Base-by-base conservation (phyloP, 2,329 filamentous ascomycete genomes). In the Beauveria bassiana region DNA sequence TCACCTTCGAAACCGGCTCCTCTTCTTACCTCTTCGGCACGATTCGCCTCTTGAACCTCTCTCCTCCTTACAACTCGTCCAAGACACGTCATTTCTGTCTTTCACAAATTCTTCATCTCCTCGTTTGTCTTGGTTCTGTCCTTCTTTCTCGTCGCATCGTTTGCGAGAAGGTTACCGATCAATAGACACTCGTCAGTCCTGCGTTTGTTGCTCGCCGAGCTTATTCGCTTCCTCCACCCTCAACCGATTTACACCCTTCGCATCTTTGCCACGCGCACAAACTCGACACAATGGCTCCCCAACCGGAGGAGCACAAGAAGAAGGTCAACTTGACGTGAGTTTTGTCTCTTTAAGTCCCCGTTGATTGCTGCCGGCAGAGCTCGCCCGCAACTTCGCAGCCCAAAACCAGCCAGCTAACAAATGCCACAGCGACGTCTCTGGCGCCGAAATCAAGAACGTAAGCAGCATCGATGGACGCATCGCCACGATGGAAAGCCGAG, bases 361-460 rank as follows among this genome's bases (percentile, higher is more conserved):
- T 18, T 20, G 12, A 34, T 26, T n/a, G 20, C 26, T 14, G 7
- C 52, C 3, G 8, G 14, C 12, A 22, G 22, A 51, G 34, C 52
- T 52, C 38, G 53, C 43, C 49, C 49, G 49, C 20, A 52, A 43
- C 47, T 54, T 31, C 50, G 49, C 34, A 40, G 20, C n/a, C 47
- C 40, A 40, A 45, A 45, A 61, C 24, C 49, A 10, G 50, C 45
- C 28, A 51, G 69, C 78, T 81, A 69, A 81, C 74, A 47, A 38
- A 60, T 62, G 53, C 47, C 69, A 61, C 68, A 96, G 92, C 79
- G 92, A 97, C 78, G 81, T 90, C 74, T 96, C 93, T 64, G 93
- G 93, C 74, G 88, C 90, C 66, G 91, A 96, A 75, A 84, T 86
- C 78, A 95, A 90, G 81, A 84, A 90, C 67, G 91, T 96, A 83